A percentile compares a stretch with the other conserved stretches of the same genome.
Conservation (phyloP, 177 flowering plant species). For the Vitis hybrid region DNA sequence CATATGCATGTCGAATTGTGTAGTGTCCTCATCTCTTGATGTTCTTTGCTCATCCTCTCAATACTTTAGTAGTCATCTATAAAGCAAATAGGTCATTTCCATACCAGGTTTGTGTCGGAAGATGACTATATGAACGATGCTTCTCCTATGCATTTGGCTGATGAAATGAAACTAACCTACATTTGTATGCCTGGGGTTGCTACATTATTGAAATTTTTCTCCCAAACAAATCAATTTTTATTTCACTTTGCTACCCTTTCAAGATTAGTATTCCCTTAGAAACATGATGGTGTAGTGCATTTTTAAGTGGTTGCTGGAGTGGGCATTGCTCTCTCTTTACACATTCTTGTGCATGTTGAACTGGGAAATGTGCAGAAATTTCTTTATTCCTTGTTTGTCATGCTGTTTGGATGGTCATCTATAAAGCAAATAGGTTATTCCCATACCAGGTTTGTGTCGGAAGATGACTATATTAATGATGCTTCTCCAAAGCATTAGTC, state of each 20-base stretch:
- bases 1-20: too few species aligned
- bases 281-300: too few species aligned
- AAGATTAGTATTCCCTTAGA: background rate
- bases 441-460: constrained; percentile 33
- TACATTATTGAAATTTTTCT: background rate
- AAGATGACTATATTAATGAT: constrained; percentile 27
- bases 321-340: too few species aligned
- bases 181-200: constrained; percentile 7
- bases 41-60: background rate
- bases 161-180: background rate
- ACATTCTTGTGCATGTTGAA: background rate
- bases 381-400: background rate
- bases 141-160: background rate
- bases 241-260: too few species aligned
- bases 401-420: constrained; percentile 18
- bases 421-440: constrained; percentile 24
- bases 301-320: too few species aligned
- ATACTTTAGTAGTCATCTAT: constrained; percentile 20
- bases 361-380: background rate
- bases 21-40: background rate
- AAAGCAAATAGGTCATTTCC: constrained; percentile 24
- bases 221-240: too few species aligned
- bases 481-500: background rate
- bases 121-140: constrained; percentile 24
- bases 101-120: constrained; percentile 35